These are phyloP conservation scores for Psilocybe azurescens DNA, from an alignment of 768 basidiomycete genomes.

Conservation along the genomic window DNA sequence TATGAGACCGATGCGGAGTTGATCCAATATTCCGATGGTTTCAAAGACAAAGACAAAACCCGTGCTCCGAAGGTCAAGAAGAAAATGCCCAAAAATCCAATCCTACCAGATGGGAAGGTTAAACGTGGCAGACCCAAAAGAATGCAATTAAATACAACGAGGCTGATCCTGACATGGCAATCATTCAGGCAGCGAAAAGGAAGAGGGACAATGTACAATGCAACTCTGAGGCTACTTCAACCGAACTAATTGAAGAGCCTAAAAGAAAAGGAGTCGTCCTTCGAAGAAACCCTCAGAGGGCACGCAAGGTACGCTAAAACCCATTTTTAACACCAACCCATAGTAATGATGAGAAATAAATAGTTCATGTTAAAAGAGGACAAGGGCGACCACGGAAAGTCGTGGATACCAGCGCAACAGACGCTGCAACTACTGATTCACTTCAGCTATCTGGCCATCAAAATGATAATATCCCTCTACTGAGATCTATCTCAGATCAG, in stretches of 20 bases:
- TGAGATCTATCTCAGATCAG: no score
- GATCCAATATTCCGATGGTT: constrained; percentile 51
- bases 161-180: neutral
- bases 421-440: neutral
- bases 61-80: constrained; percentile 39
- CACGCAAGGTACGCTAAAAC: neutral
- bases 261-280: neutral
- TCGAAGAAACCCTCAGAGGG: neutral
- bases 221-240: neutral
- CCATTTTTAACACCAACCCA: neutral
- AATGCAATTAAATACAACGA: constrained; percentile 19
- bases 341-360: neutral
- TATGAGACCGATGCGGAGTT: constrained; percentile 53
- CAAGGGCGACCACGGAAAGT: constrained; percentile 12
- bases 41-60: constrained; percentile 41
- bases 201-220: constrained; percentile 6
- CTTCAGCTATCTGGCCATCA: neutral
- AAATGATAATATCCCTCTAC: no score
- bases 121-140: constrained; percentile 67
- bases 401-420: neutral
- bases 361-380: neutral
- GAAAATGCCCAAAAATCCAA: constrained; percentile 47
- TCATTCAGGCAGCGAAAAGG: constrained; percentile 18
- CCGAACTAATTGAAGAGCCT: constrained; percentile 17
- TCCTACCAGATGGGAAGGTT: constrained; percentile 52